Conservation (phyloP, 1,284 basidiomycete genomes). For the Rugosomyces carneus region DNA sequence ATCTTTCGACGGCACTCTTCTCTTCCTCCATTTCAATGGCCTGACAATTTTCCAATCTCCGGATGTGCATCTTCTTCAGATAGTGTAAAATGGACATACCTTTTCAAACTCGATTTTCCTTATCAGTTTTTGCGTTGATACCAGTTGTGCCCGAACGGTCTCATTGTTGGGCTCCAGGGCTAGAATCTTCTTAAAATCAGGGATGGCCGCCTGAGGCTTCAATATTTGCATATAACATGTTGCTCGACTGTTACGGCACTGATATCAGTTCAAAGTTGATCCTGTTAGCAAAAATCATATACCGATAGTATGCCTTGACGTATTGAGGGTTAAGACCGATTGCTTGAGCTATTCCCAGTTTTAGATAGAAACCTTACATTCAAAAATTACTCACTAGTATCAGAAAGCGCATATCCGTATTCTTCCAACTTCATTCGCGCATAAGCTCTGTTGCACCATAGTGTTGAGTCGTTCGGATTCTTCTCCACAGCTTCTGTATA, state of each 20-base stretch:
- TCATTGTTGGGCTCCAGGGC: constrained; percentile 87
- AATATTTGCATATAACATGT: constrained; percentile 89
- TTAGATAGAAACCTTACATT: constrained; percentile 7
- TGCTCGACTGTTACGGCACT: constrained; percentile 58
- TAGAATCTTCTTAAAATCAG: constrained; percentile 85
- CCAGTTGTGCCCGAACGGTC: constrained; percentile 74
- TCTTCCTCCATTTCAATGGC: constrained; percentile 89
- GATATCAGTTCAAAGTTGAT: neutral
- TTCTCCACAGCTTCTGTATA: constrained; percentile 76
- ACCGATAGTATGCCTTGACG: constrained; percentile 88
- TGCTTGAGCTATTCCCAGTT: constrained; percentile 59
- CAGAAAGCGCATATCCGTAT: constrained; percentile 74
- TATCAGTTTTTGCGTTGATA: constrained; percentile 87
- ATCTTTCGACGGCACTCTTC: constrained; percentile 67
- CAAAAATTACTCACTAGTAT: constrained; percentile 54
- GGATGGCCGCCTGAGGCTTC: constrained; percentile 76
- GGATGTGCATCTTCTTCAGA: constrained; percentile 2
- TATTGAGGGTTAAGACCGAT: constrained; percentile 88
- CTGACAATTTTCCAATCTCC: constrained; percentile 28
- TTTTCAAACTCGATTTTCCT: constrained; percentile 87
- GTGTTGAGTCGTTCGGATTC: constrained; percentile 70
- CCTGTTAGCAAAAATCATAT: constrained; percentile 14
- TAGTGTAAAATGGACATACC: constrained; percentile 33
- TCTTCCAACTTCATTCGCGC: constrained; percentile 77
- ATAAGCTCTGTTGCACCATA: constrained; percentile 80